phyloP scores from a whole-genome alignment of 23 red algal species.

The Agarophyton chilense region DNA sequence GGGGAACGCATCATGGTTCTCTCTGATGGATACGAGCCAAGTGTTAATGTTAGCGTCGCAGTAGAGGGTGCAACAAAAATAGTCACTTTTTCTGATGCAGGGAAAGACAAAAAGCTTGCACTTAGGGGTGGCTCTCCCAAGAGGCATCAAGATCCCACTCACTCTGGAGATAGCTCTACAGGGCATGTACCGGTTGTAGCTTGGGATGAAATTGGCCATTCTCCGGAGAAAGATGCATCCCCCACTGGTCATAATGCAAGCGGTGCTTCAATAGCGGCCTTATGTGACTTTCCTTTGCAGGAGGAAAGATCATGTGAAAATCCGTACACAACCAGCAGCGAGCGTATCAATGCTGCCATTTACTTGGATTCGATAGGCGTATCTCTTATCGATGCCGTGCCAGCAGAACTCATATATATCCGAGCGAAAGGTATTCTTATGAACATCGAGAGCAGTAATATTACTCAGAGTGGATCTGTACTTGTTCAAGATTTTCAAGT shows the following conservation, averaged over 20 bases:
- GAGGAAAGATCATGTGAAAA: slow-evolving; percentile 14
- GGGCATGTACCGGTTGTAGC: slow-evolving; percentile 58
- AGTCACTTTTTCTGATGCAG: slow-evolving; percentile 91
- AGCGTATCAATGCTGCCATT: slow-evolving; percentile 58
- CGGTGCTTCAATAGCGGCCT: neutral
- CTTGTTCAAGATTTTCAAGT: slow-evolving; percentile 72
- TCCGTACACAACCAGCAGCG: neutral
- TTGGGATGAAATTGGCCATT: slow-evolving; percentile 59
- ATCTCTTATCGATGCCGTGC: slow-evolving; percentile 66
- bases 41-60: slow-evolving; percentile 56
- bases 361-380: slow-evolving; percentile 77
- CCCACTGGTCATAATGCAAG: neutral
- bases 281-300: slow-evolving; percentile 20
- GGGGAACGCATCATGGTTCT: slow-evolving; percentile 64
- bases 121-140: neutral
- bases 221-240: neutral
- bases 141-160: neutral
- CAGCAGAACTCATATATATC: slow-evolving; percentile 81
- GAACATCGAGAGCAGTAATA: slow-evolving; percentile 49
- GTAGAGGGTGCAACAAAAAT: slow-evolving; percentile 92
- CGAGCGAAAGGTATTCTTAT: slow-evolving; percentile 28
- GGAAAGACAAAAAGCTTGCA: neutral
- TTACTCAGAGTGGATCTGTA: slow-evolving; percentile 29
- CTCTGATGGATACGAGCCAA: slow-evolving; percentile 23
- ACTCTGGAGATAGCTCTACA: neutral